phyloP scores from a whole-genome alignment of 192 early-diverging fungal genomes.

The Coemansia biformis region DNA sequence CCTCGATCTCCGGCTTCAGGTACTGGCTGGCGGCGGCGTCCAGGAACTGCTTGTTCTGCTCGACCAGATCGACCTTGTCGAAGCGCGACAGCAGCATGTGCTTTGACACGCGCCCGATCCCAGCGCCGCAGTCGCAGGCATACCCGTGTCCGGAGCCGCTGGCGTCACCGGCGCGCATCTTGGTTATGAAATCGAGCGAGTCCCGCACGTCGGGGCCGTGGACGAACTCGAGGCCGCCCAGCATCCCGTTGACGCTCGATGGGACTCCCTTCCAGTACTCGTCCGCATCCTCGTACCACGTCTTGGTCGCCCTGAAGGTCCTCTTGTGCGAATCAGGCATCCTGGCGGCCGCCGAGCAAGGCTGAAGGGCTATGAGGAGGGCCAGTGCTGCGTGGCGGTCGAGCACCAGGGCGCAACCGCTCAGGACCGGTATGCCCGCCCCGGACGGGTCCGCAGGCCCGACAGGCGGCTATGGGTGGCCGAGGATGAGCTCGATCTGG shows the following conservation, averaged over 20 bases:
- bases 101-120: constrained; percentile 91
- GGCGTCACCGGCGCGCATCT: constrained; percentile 4
- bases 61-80: constrained; percentile 84
- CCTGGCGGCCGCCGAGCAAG: too few relatives aligned
- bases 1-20: constrained; percentile 53
- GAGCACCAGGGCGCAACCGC: too few relatives aligned
- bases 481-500: too few relatives aligned
- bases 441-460: too few relatives aligned
- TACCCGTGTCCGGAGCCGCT: constrained; percentile 5
- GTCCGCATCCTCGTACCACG: constrained; percentile 68
- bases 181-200: constrained; percentile 61
- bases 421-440: too few relatives aligned
- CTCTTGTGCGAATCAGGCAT: not conserved
- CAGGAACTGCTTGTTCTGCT: constrained; percentile 75
- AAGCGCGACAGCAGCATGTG: constrained; percentile 75
- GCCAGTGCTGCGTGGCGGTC: too few relatives aligned
- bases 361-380: too few relatives aligned
- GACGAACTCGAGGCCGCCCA: constrained; percentile 79
- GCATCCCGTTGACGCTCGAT: constrained; percentile 64
- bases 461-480: constrained; percentile 1
- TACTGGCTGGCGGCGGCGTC: constrained; percentile 62
- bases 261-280: constrained; percentile 46
- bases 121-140: constrained; percentile 85
- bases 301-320: constrained; percentile 25
- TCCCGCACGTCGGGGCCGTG: constrained; percentile 66